phyloP scores from a whole-genome alignment of 805 yeast genomes.

The Geotrichum ghanense region DNA sequence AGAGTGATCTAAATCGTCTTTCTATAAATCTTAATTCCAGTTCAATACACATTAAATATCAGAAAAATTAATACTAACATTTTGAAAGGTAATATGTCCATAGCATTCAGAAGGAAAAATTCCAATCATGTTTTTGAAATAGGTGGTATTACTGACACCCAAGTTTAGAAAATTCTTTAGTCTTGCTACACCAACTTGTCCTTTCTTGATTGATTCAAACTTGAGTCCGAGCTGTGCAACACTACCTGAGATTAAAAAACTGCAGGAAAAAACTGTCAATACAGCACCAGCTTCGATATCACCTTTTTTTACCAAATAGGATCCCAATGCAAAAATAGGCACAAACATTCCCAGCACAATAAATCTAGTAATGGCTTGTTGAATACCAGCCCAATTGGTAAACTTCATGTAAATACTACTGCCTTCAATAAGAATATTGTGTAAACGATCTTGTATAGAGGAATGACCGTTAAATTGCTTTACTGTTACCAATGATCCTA shows the following conservation, averaged over 20 bases:
- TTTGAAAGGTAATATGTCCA: slow-evolving; percentile 38
- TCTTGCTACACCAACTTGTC: slow-evolving; percentile 51
- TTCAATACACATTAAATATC: background rate
- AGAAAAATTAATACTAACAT: slow-evolving; percentile 28
- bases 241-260: slow-evolving; percentile 58
- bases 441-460: slow-evolving; percentile 38
- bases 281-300: slow-evolving; percentile 49
- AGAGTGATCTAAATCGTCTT: no score
- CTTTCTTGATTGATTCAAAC: slow-evolving; percentile 54
- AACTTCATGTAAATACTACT: slow-evolving; percentile 33
- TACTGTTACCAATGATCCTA: slow-evolving; percentile 48
- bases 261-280: slow-evolving; percentile 73
- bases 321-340: slow-evolving; percentile 90
- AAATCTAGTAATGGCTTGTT: slow-evolving; percentile 44
- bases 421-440: slow-evolving; percentile 25
- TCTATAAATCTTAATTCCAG: no score
- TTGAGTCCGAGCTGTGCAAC: slow-evolving; percentile 46
- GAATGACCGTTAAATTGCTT: slow-evolving; percentile 47
- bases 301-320: slow-evolving; percentile 44
- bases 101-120: slow-evolving; percentile 17
- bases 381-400: slow-evolving; percentile 37
- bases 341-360: slow-evolving; percentile 67
- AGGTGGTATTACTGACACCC: slow-evolving; percentile 3
- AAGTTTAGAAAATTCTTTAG: slow-evolving; percentile 32
- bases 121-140: slow-evolving; percentile 17